Conservation (phyloP, 179 eudicot species). For the Corrigiola litoralis region DNA sequence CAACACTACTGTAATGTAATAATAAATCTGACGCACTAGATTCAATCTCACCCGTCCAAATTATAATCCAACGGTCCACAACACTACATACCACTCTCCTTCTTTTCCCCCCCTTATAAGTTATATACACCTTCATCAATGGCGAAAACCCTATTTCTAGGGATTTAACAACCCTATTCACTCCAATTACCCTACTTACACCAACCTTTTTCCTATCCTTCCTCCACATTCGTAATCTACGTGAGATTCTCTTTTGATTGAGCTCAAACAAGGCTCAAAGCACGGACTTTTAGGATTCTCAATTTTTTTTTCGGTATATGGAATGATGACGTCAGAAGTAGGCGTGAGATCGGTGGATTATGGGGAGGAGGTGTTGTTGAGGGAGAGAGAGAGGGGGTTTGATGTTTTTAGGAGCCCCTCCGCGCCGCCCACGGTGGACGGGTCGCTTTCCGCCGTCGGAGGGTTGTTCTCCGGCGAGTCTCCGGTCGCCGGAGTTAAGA, state of each 20-base stretch:
- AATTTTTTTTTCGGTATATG: constrained; percentile 9
- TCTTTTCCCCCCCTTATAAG: neutral
- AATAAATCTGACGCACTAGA: constrained; percentile 8
- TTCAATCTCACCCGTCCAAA: constrained; percentile 34
- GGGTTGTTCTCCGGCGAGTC: constrained; percentile 43
- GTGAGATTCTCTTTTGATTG: neutral
- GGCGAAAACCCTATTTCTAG: constrained; percentile 24
- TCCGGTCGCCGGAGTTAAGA: constrained; percentile 32
- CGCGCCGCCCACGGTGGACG: constrained; percentile 95
- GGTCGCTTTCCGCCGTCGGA: constrained; percentile 62
- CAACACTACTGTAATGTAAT: neutral
- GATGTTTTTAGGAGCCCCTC: constrained; percentile 81
- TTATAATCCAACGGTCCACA: constrained; percentile 35
- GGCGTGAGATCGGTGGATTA: constrained; percentile 39
- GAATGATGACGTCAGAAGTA: constrained; percentile 37
- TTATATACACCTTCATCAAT: constrained; percentile 16
- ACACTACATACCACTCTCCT: constrained; percentile 24
- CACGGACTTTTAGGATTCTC: neutral
- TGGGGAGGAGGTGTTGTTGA: constrained; percentile 60
- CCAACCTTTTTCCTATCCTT: neutral
- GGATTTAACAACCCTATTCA: constrained; percentile 19
- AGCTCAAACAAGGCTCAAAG: constrained; percentile 11
- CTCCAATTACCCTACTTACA: neutral
- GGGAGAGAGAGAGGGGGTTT: constrained; percentile 43
- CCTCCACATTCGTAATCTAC: too few relatives aligned